phyloP scores from a whole-genome alignment of 2,329 filamentous ascomycete genomes.

The Hyphodiscus sp. region DNA sequence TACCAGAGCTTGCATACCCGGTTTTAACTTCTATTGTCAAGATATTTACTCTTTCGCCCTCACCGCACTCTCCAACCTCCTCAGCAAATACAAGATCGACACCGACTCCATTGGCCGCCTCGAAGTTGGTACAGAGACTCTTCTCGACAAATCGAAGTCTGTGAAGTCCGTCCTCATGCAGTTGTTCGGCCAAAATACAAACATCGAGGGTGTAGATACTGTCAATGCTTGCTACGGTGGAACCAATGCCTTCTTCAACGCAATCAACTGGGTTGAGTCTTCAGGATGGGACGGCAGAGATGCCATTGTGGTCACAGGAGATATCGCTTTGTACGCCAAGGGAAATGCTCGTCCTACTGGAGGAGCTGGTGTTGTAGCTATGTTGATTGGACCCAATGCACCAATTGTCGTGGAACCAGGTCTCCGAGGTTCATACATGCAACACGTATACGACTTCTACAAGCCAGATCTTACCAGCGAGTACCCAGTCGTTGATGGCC shows the following conservation, averaged over 20 bases:
- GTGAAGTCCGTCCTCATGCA: conserved; percentile 87
- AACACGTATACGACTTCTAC: conserved; percentile 85
- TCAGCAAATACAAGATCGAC: conserved; percentile 80
- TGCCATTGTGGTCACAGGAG: conserved; percentile 71
- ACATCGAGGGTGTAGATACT: conserved; percentile 76
- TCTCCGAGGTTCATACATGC: conserved; percentile 73
- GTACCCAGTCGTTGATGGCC: conserved; percentile 79
- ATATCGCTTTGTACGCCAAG: conserved; percentile 82
- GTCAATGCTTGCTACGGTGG: conserved; percentile 84
- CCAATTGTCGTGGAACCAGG: conserved; percentile 72
- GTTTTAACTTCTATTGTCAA: conserved; percentile 30
- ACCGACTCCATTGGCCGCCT: conserved; percentile 70
- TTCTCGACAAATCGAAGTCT: conserved; percentile 86
- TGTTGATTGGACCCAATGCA: conserved; percentile 73
- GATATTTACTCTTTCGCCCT: conserved; percentile 85
- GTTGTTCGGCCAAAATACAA: conserved; percentile 77
- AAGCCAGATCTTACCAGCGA: conserved; percentile 84
- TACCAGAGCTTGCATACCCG: conserved; percentile 3
- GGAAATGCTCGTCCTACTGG: conserved; percentile 75
- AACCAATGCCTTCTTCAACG: conserved; percentile 79
- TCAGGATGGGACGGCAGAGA: conserved; percentile 81
- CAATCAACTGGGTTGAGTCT: conserved; percentile 79
- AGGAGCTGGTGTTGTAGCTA: conserved; percentile 71
- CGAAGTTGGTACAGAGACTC: conserved; percentile 80
- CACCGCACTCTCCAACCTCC: conserved; percentile 69